These are phyloP conservation scores for Prillingera fragicola DNA, from an alignment of 1,284 basidiomycete genomes.

Conservation along the genomic window DNA sequence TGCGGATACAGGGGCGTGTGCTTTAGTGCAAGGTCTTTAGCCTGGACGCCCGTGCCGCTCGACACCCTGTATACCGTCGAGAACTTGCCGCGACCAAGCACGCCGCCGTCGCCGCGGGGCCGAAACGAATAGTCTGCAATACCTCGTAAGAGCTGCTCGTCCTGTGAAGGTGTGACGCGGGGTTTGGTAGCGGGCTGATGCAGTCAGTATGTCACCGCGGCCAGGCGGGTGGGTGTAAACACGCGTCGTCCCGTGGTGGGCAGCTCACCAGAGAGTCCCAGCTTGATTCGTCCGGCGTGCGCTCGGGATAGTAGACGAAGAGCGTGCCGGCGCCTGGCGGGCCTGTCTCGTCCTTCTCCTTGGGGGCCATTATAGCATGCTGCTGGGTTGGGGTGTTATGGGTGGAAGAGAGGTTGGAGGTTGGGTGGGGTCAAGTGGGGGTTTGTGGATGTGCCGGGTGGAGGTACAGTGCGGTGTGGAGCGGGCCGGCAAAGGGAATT, in stretches of 20 bases:
- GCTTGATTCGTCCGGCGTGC: slow-evolving; percentile 1
- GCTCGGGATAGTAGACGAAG: slow-evolving; percentile 24
- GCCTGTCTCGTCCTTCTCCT: slow-evolving; percentile 21
- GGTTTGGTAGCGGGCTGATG: slow-evolving; percentile 15
- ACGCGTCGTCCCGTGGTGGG: neutral
- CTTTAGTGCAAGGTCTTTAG: slow-evolving; percentile 52
- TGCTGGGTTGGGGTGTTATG: neutral
- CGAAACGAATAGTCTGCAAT: slow-evolving; percentile 49
- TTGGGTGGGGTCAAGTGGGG: neutral
- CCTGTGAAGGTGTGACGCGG: slow-evolving; percentile 27
- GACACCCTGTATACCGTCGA: slow-evolving; percentile 48
- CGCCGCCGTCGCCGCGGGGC: slow-evolving; percentile 26
- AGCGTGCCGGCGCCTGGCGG: slow-evolving; percentile 38
- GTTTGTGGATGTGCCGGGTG: neutral
- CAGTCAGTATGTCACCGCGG: neutral
- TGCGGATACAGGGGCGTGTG: slow-evolving; percentile 56
- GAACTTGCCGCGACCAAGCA: slow-evolving; percentile 51
- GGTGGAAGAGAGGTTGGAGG: neutral
- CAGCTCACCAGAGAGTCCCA: slow-evolving; percentile 19
- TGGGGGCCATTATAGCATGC: slow-evolving; percentile 11
- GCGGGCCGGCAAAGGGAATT: neutral
- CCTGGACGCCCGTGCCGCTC: neutral
- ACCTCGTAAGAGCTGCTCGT: slow-evolving; percentile 43
- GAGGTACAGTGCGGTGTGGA: neutral
- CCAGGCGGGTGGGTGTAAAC: neutral